Conservation (phyloP, 345 rosid genomes). For the Triadica sebifera region DNA sequence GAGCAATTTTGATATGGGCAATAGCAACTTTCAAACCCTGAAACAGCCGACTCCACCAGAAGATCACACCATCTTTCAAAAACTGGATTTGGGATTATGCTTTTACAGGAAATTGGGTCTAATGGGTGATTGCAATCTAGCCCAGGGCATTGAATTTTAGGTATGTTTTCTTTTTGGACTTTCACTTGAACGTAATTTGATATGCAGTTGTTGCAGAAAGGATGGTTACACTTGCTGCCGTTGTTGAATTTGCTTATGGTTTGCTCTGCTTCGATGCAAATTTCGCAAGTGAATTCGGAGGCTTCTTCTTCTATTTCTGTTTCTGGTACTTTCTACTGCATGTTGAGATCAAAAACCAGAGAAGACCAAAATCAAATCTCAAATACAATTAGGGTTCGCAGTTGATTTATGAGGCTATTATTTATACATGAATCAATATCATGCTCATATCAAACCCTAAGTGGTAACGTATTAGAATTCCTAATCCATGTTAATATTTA, state of each 20-base stretch:
- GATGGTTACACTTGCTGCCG: conserved; percentile 5
- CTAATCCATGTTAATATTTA: too few relatives aligned
- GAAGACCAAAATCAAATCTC: neutral
- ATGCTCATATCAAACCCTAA: too few relatives aligned
- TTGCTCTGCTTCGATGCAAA: conserved; percentile 10
- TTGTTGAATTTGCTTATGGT: conserved; percentile 14
- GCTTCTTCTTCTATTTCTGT: neutral
- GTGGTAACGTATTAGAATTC: too few relatives aligned
- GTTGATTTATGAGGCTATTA: too few relatives aligned
- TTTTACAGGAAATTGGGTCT: conserved; percentile 15
- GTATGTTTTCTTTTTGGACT: neutral
- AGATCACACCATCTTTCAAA: conserved; percentile 22
- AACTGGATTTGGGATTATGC: conserved; percentile 2
- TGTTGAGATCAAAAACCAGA: neutral
- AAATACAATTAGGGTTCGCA: too few relatives aligned
- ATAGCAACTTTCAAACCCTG: conserved; percentile 15
- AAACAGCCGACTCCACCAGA: conserved; percentile 12
- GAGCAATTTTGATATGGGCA: conserved; percentile 27
- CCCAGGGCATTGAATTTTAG: conserved; percentile 18
- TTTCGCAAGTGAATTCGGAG: conserved; percentile 19
- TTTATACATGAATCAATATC: too few relatives aligned
- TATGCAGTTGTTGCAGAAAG: conserved; percentile 20
- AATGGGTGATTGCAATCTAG: conserved; percentile 14
- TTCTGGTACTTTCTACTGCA: neutral
- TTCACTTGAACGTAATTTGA: conserved; percentile 16